Base-by-base conservation (phyloP, 345 rosid genomes). In the Atalantia buxifolia region DNA sequence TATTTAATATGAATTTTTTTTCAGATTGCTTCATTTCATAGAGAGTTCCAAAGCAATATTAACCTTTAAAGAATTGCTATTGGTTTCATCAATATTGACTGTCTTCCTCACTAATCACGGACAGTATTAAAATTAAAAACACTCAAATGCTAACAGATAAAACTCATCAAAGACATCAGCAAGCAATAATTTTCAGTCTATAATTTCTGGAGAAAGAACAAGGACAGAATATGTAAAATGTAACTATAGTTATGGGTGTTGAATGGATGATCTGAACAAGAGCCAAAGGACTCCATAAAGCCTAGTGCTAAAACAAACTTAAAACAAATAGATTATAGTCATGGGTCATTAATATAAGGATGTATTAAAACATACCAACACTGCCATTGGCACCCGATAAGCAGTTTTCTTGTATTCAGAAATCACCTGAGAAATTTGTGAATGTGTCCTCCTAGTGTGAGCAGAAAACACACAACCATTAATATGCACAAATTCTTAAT, bases 301-400 rank as follows among this genome's bases (percentile, higher is more conserved):
- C 50, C 50, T 10, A 42, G 14, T 10, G 2, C 50, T 42, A 42
- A 42, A 42, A 12, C 9, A 42, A 42, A 42, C 50, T 16, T 42
- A 12, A 42, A 42, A 12, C 14, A 10, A 42, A 42, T 12, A 42
- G 16, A 42, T 42, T 12, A 42, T 42, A 42, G 50, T 42, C 50
- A 42, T 42, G 4, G 50, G 50, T 42, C 50, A 10, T 42, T 9
- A 42, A 12, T 27, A 19, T 2, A 76, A 35, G 35, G 53, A 72
- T 36, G 48, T 55, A 55, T 18, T 55, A 77, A 65, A 82, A 82
- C 91, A 72, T 87, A 93, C 98, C 98, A 95, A 83, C 66, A 95
- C 90, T 56, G 97, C 89, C 99, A 95, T 95, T 25, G 97, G 95
- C 72, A 92, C 99, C 77, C 98, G 87, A 81, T 95, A 95, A 42